These are phyloP conservation scores for Barnettozyma vustinii DNA, from an alignment of 805 yeast genomes.

Conservation along the genomic window DNA sequence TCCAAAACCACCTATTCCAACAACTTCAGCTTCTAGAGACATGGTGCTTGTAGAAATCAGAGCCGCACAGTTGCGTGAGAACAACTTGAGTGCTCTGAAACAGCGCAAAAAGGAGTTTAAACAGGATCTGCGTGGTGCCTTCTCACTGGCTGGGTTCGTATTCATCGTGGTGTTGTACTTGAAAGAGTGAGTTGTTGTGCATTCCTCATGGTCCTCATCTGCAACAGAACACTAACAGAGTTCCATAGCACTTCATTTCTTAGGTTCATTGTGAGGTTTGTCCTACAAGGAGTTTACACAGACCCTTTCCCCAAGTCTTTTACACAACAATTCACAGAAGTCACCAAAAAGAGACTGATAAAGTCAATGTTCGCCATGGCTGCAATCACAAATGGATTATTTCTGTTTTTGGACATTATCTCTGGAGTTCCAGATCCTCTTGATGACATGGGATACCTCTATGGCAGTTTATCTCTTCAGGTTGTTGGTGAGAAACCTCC, in stretches of 20 bases:
- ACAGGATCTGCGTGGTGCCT: slow-evolving; percentile 10
- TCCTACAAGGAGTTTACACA: slow-evolving; percentile 33
- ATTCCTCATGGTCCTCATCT: neutral
- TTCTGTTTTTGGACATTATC: slow-evolving; percentile 32
- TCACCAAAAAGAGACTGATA: slow-evolving; percentile 24
- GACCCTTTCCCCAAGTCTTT: slow-evolving; percentile 37
- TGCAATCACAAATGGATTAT: slow-evolving; percentile 20
- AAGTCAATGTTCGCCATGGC: slow-evolving; percentile 27
- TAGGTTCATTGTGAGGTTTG: slow-evolving; percentile 28
- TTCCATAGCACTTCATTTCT: slow-evolving; percentile 18
- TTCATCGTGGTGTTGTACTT: slow-evolving; percentile 21
- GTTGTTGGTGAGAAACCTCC: slow-evolving; percentile 43
- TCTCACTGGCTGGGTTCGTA: slow-evolving; percentile 17
- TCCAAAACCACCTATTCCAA: neutral
- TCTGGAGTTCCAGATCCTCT: slow-evolving; percentile 23
- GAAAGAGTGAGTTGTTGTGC: slow-evolving; percentile 17
- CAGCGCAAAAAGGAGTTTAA: slow-evolving; percentile 18
- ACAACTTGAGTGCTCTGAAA: slow-evolving; percentile 16
- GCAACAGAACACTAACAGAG: slow-evolving; percentile 5
- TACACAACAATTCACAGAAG: slow-evolving; percentile 20
- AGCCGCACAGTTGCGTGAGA: slow-evolving; percentile 8
- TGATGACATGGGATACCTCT: slow-evolving; percentile 18
- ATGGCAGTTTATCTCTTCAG: slow-evolving; percentile 38
- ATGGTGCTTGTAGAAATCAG: slow-evolving; percentile 12
- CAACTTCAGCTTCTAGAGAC: neutral